Base-by-base conservation (phyloP, 305 asterid species). In the Andrographis paniculata region DNA sequence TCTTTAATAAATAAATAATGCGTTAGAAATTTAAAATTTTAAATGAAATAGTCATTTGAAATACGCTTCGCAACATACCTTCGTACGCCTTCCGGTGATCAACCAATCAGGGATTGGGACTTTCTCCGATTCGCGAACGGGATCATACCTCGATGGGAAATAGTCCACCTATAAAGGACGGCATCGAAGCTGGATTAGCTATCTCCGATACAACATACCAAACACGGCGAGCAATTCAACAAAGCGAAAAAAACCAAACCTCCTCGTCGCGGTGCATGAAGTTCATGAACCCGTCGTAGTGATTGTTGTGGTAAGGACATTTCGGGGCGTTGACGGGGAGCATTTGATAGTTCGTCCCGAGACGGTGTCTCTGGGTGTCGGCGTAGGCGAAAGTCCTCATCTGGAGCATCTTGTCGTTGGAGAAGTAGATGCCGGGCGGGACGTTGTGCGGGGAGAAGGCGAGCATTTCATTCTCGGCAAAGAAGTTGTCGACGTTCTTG, bases 191-290 rank as follows among this genome's bases (percentile, higher is more conserved):
- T n/a, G n/a, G n/a, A n/a, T n/a, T n/a, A n/a, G n/a, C n/a, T n/a
- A n/a, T n/a, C n/a, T n/a, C n/a, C n/a, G n/a, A n/a, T n/a, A n/a
- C n/a, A n/a, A n/a, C n/a, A n/a, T n/a, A n/a, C n/a, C n/a, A n/a
- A n/a, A n/a, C n/a, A n/a, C n/a, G n/a, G n/a, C n/a, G n/a, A n/a
- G n/a, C n/a, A n/a, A n/a, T n/a, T n/a, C n/a, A n/a, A n/a, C n/a
- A n/a, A n/a, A n/a, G n/a, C n/a, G n/a, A n/a, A n/a, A n/a, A 43
- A 33, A 16, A 22, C n/a, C 31, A 16, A 72, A 88, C 97, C 94
- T 89, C 97, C 76, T 85, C 97, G 62, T 89, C 97, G 76, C 97
- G 73, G 65, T 89, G 98, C 95, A 89, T 85, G 72, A 89, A 72
- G 72, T 89, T 85, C 95, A 89, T 82, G 70, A 71, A 71, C 56